phyloP scores from a whole-genome alignment of 495 filamentous ascomycete genomes.

The Tricharina praecox region DNA sequence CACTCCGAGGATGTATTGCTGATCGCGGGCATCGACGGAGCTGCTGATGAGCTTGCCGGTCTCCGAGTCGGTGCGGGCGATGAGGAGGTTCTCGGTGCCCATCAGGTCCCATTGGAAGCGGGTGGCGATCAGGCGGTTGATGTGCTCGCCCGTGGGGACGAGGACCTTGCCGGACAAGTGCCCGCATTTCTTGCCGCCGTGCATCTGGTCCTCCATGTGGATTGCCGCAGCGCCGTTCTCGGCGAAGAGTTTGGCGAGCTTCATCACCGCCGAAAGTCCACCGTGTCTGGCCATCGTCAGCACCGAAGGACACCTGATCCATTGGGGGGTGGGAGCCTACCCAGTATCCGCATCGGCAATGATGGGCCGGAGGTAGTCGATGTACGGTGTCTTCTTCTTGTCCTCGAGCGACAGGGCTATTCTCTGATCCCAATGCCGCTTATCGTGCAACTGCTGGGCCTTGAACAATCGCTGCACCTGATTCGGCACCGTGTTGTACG shows the following conservation, averaged over 20 bases:
- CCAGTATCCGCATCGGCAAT: slow-evolving; percentile 97
- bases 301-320: too few relatives aligned
- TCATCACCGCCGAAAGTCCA: slow-evolving; percentile 78
- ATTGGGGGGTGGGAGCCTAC: too few relatives aligned
- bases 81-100: slow-evolving; percentile 84
- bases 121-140: slow-evolving; percentile 79
- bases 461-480: slow-evolving; percentile 93
- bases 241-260: slow-evolving; percentile 95
- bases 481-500: slow-evolving; percentile 96
- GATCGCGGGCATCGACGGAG: slow-evolving; percentile 80
- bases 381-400: slow-evolving; percentile 57
- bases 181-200: slow-evolving; percentile 96
- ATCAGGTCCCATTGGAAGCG: slow-evolving; percentile 97
- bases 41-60: slow-evolving; percentile 78
- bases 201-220: slow-evolving; percentile 93
- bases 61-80: slow-evolving; percentile 89
- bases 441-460: slow-evolving; percentile 89
- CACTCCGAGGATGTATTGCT: slow-evolving; percentile 87
- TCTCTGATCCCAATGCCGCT: slow-evolving; percentile 78
- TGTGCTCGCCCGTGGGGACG: slow-evolving; percentile 85
- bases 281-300: slow-evolving; percentile 53
- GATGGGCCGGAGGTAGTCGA: slow-evolving; percentile 86
- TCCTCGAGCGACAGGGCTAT: slow-evolving; percentile 57
- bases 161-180: slow-evolving; percentile 94
- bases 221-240: slow-evolving; percentile 93